phyloP scores from a whole-genome alignment of 805 yeast species.

The Teunomyces lycoperdinae region DNA sequence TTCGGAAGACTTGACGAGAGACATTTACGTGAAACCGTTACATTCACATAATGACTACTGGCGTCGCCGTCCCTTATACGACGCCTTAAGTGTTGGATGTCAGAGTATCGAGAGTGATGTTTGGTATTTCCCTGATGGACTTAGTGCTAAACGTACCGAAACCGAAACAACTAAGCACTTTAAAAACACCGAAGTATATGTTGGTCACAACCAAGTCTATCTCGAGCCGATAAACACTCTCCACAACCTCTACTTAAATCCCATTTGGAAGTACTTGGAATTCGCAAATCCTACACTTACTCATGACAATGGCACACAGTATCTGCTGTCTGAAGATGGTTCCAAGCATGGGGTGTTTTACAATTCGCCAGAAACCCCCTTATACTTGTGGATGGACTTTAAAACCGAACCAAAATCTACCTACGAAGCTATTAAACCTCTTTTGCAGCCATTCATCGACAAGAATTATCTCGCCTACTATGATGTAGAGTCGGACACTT shows the following conservation, averaged over 20 bases:
- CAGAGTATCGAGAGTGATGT: constrained; percentile 66
- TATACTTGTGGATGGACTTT: constrained; percentile 63
- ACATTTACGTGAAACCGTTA: constrained; percentile 41
- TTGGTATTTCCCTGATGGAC: constrained; percentile 45
- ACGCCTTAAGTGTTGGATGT: constrained; percentile 55
- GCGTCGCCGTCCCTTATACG: constrained; percentile 55
- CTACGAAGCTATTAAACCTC: constrained; percentile 43
- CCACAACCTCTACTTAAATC: constrained; percentile 49
- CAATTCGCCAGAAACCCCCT: constrained; percentile 48
- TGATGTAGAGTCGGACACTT: constrained; percentile 30
- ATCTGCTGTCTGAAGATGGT: constrained; percentile 1
- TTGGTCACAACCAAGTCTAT: constrained; percentile 58
- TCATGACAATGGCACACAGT: background rate
- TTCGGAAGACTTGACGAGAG: constrained; percentile 30
- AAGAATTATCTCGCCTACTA: constrained; percentile 50
- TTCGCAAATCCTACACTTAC: constrained; percentile 40
- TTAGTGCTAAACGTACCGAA: constrained; percentile 26
- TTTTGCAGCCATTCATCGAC: constrained; percentile 47
- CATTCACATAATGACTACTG: constrained; percentile 75
- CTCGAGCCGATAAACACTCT: constrained; percentile 48
- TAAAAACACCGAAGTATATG: constrained; percentile 42
- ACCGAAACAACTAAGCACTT: constrained; percentile 27
- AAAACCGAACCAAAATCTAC: constrained; percentile 53
- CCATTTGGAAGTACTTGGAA: constrained; percentile 47
- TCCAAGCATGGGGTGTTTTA: constrained; percentile 32